A percentile compares a stretch with the other conserved stretches of the same genome.
Conservation (phyloP, 768 basidiomycete species). For the Rhodotorula graminis region DNA sequence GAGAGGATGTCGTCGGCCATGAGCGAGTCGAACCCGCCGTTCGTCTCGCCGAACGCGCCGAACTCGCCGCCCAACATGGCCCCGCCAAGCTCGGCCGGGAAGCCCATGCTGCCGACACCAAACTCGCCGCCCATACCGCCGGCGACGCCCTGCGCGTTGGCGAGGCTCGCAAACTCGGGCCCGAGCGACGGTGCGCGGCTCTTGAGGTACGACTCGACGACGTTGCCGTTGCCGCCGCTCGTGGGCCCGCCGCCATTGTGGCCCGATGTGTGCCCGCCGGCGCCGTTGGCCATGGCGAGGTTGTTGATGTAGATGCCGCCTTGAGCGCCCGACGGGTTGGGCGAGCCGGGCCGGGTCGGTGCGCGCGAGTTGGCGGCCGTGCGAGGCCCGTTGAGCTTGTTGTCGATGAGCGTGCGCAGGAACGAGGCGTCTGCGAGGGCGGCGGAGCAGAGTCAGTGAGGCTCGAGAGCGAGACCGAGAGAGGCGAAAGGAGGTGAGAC, state of each 20-base stretch:
- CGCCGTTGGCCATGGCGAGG: background rate
- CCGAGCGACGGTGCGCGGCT: slow-evolving; percentile 24
- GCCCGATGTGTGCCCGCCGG: background rate
- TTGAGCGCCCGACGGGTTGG: background rate
- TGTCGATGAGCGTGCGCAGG: slow-evolving; percentile 37
- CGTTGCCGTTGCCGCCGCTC: background rate
- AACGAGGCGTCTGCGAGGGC: slow-evolving; percentile 26
- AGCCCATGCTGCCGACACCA: background rate
- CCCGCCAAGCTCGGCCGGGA: background rate
- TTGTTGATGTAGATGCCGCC: slow-evolving; percentile 2
- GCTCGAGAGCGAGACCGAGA: background rate
- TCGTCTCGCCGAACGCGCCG: background rate
- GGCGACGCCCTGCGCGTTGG: background rate
- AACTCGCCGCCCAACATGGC: background rate
- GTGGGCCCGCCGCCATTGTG: no score
- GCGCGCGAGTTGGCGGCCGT: slow-evolving; percentile 36
- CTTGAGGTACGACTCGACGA: slow-evolving; percentile 27
- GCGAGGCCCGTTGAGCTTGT: slow-evolving; percentile 34
- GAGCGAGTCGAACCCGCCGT: slow-evolving; percentile 21
- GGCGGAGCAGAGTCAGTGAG: background rate
- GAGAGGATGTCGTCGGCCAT: slow-evolving; percentile 33
- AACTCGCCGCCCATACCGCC: background rate
- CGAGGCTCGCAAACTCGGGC: background rate
- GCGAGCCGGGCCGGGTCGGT: slow-evolving; percentile 28
- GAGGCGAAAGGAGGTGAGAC: slow-evolving; percentile 51